Conservation (phyloP, 331 rosid species). For the Acacia pycnantha region DNA sequence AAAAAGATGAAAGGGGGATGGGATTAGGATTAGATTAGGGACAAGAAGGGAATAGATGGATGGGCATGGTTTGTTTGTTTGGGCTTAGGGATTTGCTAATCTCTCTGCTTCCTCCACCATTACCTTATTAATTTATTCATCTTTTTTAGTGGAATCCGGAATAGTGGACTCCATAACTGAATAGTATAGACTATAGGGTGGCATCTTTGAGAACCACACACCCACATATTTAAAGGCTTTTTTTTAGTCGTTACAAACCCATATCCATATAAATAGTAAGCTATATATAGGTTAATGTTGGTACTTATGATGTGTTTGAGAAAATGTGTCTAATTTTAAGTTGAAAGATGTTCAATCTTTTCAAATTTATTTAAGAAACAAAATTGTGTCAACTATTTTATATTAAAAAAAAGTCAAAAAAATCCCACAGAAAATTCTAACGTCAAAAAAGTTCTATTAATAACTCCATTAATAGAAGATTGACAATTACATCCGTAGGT, state of each 20-base stretch:
- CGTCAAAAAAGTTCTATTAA: too few relatives aligned
- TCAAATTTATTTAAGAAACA: too few relatives aligned
- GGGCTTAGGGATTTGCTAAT: conserved; percentile 52
- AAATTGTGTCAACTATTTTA: too few relatives aligned
- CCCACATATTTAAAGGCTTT: neutral
- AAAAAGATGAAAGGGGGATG: conserved; percentile 21
- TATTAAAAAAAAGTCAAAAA: too few relatives aligned
- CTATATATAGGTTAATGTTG: too few relatives aligned
- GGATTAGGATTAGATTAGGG: conserved; percentile 29
- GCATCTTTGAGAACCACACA: conserved; percentile 35
- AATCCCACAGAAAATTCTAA: too few relatives aligned
- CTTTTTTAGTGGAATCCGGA: neutral
- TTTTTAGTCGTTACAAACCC: neutral
- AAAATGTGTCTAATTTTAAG: too few relatives aligned
- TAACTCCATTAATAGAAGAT: too few relatives aligned
- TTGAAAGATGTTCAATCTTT: too few relatives aligned
- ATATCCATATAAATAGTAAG: neutral
- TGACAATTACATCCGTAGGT: too few relatives aligned
- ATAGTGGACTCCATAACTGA: neutral
- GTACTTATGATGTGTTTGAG: too few relatives aligned
- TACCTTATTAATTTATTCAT: neutral
- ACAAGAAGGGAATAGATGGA: conserved; percentile 30
- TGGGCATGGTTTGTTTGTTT: conserved; percentile 55
- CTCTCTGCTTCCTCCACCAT: neutral
- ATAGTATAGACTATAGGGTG: conserved; percentile 32